Conservation (phyloP, 2,329 filamentous ascomycete species). For the Ceratocystis alfenasii region DNA sequence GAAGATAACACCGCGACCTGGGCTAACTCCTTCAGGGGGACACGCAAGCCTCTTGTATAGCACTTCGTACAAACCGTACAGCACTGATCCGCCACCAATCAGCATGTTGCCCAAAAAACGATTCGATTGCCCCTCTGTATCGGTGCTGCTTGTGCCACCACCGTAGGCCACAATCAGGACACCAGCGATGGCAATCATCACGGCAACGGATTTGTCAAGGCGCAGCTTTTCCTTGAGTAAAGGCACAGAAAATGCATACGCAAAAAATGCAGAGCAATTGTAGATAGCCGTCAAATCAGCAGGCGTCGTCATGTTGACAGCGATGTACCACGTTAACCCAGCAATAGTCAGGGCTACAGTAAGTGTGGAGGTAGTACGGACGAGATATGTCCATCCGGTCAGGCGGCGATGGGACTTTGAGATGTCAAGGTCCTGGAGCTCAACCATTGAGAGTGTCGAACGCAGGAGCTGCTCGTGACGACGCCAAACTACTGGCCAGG, state of each 20-base stretch:
- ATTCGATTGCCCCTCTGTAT: slow-evolving; percentile 40
- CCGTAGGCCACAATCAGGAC: slow-evolving; percentile 95
- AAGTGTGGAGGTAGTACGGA: slow-evolving; percentile 66
- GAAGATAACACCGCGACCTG: slow-evolving; percentile 87
- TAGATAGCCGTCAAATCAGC: slow-evolving; percentile 96
- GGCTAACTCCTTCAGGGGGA: slow-evolving; percentile 74
- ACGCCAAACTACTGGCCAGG: slow-evolving; percentile 80
- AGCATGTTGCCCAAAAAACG: slow-evolving; percentile 77
- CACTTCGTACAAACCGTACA: slow-evolving; percentile 96
- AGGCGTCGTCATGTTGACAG: slow-evolving; percentile 83
- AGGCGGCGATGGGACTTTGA: slow-evolving; percentile 30
- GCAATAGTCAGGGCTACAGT: slow-evolving; percentile 80
- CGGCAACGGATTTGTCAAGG: slow-evolving; percentile 73
- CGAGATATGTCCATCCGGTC: slow-evolving; percentile 53
- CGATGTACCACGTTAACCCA: slow-evolving; percentile 88
- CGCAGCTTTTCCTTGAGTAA: slow-evolving; percentile 75
- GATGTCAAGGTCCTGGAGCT: slow-evolving; percentile 61
- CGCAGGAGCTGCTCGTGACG: slow-evolving; percentile 40
- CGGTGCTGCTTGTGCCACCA: slow-evolving; percentile 38
- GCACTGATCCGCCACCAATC: slow-evolving; percentile 77
- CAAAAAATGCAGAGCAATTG: slow-evolving; percentile 98
- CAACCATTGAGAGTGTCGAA: slow-evolving; percentile 65
- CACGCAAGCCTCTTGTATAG: slow-evolving; percentile 90
- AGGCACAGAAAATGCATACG: slow-evolving; percentile 91
- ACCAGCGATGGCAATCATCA: slow-evolving; percentile 73